Conservation (phyloP, 306 rosid genomes). For the Malus fusca region DNA sequence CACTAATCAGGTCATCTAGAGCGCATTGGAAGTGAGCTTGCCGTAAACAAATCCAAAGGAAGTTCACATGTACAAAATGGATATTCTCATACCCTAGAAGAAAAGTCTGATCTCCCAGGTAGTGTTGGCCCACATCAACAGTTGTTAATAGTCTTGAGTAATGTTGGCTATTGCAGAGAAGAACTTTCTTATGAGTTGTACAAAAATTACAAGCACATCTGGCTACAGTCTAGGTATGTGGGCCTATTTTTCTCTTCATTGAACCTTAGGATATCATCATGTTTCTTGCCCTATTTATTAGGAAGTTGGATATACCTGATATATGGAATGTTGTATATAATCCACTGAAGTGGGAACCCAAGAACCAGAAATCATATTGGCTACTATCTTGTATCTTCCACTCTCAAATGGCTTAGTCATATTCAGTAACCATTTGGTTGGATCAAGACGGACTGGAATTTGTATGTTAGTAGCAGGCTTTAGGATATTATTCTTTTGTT, state of each 20-base stretch:
- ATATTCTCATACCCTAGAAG: conserved; percentile 53
- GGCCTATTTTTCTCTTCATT: conserved; percentile 2
- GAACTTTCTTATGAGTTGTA: conserved; percentile 82
- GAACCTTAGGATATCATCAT: neutral
- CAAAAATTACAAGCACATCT: conserved; percentile 70
- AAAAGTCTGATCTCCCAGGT: conserved; percentile 51
- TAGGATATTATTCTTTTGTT: neutral
- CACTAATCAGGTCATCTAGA: conserved; percentile 64
- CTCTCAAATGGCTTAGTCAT: neutral
- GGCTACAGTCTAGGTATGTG: conserved; percentile 76
- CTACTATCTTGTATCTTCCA: neutral
- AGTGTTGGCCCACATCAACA: conserved; percentile 69
- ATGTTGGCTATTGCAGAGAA: conserved; percentile 93
- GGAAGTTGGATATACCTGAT: neutral
- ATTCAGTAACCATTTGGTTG: neutral
- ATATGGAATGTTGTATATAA: neutral
- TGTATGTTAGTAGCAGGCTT: neutral
- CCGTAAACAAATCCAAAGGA: conserved; percentile 49
- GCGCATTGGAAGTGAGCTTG: conserved; percentile 65
- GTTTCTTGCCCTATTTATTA: neutral
- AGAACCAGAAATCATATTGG: neutral
- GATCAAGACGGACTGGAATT: neutral
- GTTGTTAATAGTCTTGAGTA: conserved; percentile 80
- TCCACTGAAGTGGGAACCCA: neutral
- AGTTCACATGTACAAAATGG: conserved; percentile 61